Percentiles rank a stretch among this genome's conserved stretches.
phyloP scores from a whole-genome alignment of 768 basidiomycete genomes.

The Lentinula lateritia region DNA sequence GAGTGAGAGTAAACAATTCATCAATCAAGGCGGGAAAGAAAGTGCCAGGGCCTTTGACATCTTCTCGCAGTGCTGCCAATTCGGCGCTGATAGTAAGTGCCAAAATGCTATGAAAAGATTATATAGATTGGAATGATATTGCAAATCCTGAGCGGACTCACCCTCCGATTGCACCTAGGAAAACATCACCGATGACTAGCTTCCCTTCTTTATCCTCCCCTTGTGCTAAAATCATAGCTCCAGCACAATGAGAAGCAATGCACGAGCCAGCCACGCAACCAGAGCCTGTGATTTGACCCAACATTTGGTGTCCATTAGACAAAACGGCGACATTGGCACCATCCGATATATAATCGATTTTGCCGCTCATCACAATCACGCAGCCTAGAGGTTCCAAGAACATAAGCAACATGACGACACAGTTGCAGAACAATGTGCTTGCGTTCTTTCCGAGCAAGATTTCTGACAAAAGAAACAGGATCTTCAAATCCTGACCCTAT shows the following conservation, averaged over 20 bases:
- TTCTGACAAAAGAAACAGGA: constrained; percentile 62
- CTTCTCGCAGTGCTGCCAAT: constrained; percentile 39
- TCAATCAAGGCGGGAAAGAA: constrained; percentile 65
- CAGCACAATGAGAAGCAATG: constrained; percentile 78
- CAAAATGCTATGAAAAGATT: constrained; percentile 35
- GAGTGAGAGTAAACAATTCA: constrained; percentile 36
- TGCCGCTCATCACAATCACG: constrained; percentile 77
- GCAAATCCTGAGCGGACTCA: constrained; percentile 25
- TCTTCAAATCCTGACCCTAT: constrained; percentile 72
- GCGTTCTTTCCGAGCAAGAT: constrained; percentile 74
- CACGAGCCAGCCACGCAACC: constrained; percentile 81
- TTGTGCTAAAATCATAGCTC: constrained; percentile 45
- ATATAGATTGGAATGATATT: background rate
- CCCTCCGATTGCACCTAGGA: constrained; percentile 75
- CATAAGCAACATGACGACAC: background rate
- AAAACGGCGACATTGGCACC: constrained; percentile 64
- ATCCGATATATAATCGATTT: constrained; percentile 80
- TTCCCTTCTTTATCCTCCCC: constrained; percentile 24
- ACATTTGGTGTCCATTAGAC: constrained; percentile 66
- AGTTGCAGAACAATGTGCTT: constrained; percentile 20
- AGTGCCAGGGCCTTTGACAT: constrained; percentile 57
- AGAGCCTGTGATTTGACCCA: constrained; percentile 83
- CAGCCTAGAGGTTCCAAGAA: constrained; percentile 44
- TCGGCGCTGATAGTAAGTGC: constrained; percentile 61
- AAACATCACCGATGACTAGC: constrained; percentile 72